phyloP scores from a whole-genome alignment of 768 basidiomycete species.

The Rickenella mellea region DNA sequence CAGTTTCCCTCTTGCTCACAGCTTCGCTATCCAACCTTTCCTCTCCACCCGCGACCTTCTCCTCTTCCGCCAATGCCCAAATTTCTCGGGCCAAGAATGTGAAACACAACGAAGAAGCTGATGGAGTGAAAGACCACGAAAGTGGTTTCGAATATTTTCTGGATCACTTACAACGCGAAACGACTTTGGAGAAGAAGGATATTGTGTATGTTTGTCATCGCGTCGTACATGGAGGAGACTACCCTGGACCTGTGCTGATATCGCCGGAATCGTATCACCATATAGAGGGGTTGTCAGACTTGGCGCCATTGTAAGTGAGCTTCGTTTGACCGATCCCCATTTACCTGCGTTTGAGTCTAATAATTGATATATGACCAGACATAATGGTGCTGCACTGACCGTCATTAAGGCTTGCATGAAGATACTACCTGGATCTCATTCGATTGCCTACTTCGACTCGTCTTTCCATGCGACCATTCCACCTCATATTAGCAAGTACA shows the following conservation, averaged over 20 bases:
- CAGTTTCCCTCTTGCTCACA: slow-evolving; percentile 35
- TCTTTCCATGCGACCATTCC: slow-evolving; percentile 77
- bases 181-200: slow-evolving; percentile 29
- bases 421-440: slow-evolving; percentile 54
- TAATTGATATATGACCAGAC: slow-evolving; percentile 27
- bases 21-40: slow-evolving; percentile 51
- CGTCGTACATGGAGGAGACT: slow-evolving; percentile 84
- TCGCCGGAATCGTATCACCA: slow-evolving; percentile 60
- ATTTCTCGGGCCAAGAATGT: slow-evolving; percentile 22
- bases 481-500: slow-evolving; percentile 66
- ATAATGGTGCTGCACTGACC: slow-evolving; percentile 52
- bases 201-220: slow-evolving; percentile 61
- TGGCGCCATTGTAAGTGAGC: slow-evolving; percentile 73
- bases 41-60: slow-evolving; percentile 42
- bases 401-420: slow-evolving; percentile 54
- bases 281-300: slow-evolving; percentile 63
- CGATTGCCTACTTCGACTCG: slow-evolving; percentile 84
- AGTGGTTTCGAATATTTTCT: slow-evolving; percentile 58
- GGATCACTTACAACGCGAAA: slow-evolving; percentile 29
- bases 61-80: slow-evolving; percentile 7
- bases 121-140: slow-evolving; percentile 44
- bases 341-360: slow-evolving; percentile 3
- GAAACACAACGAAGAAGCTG: slow-evolving; percentile 26
- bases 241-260: slow-evolving; percentile 60
- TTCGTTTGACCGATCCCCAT: slow-evolving; percentile 6